Conservation (phyloP, 345 rosid species). For the Microcos paniculata region DNA sequence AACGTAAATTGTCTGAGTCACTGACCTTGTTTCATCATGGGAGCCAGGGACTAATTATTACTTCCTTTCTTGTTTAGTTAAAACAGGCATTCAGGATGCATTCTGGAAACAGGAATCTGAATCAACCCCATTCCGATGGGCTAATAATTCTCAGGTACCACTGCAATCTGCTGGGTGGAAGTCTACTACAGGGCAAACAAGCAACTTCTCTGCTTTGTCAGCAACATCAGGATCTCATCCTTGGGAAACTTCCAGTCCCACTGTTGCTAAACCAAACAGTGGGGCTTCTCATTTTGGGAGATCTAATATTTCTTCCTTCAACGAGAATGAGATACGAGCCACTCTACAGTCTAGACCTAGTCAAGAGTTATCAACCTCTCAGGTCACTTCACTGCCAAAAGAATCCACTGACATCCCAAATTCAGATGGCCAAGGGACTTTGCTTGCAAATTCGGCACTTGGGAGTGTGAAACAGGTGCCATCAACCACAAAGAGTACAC, state of each 20-base stretch:
- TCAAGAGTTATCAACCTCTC: conserved; percentile 34
- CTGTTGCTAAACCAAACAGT: conserved; percentile 28
- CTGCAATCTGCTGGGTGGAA: conserved; percentile 29
- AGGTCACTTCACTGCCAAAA: conserved; percentile 27
- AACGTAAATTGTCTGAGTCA: no score
- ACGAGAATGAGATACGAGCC: conserved; percentile 32
- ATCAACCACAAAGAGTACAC: conserved; percentile 20
- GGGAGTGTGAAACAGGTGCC: conserved; percentile 29
- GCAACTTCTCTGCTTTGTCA: conserved; percentile 28
- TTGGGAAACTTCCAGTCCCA: conserved; percentile 26
- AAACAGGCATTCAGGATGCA: conserved; percentile 42
- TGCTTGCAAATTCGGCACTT: conserved; percentile 24
- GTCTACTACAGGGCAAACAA: conserved; percentile 36
- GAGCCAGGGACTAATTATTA: conserved; percentile 17
- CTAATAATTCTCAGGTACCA: conserved; percentile 27
- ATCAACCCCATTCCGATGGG: conserved; percentile 38
- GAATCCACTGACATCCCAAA: conserved; percentile 37
- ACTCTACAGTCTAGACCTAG: conserved; percentile 37
- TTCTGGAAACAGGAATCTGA: conserved; percentile 36
- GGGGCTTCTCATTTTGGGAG: conserved; percentile 36
- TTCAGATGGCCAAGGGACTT: conserved; percentile 30
- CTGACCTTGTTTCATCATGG: not conserved
- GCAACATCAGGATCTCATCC: conserved; percentile 35
- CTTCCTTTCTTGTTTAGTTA: conserved; percentile 19
- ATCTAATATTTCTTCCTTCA: conserved; percentile 22